phyloP scores from a whole-genome alignment of 169 alveolate species.

The Babesia bigemina region DNA sequence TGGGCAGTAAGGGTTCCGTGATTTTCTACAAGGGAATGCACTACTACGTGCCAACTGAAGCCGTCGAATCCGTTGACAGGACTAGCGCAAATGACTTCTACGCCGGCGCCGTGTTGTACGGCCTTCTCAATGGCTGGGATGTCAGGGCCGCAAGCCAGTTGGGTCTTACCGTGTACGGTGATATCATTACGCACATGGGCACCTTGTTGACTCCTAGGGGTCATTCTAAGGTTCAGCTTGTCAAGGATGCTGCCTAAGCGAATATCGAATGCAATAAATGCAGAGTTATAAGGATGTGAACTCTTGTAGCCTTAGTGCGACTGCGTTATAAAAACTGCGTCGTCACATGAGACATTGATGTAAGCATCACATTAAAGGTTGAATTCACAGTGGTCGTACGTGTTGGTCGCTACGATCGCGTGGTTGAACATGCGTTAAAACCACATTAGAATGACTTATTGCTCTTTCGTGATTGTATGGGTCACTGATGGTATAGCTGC shows the following conservation, averaged over 20 bases:
- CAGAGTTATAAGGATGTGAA: too few relatives aligned
- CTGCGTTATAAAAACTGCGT: too few relatives aligned
- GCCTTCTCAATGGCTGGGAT: background rate
- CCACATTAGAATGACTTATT: too few relatives aligned
- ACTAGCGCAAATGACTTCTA: background rate
- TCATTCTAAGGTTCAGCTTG: background rate
- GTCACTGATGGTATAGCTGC: too few relatives aligned
- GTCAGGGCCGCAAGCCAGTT: background rate
- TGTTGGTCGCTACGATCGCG: too few relatives aligned
- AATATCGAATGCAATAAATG: background rate
- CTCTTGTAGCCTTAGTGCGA: too few relatives aligned
- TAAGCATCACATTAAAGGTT: too few relatives aligned
- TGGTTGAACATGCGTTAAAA: too few relatives aligned
- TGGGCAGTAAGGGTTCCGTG: background rate
- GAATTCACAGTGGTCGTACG: too few relatives aligned
- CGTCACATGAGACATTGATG: too few relatives aligned
- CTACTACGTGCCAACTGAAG: background rate
- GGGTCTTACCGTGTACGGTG: background rate
- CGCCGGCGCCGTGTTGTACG: background rate
- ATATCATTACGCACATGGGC: background rate
- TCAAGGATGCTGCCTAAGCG: conserved; percentile 4
- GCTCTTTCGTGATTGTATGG: too few relatives aligned
- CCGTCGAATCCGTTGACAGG: background rate
- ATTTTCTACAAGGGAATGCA: background rate
- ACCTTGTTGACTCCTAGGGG: background rate